Percentiles rank a stretch among this genome's conserved stretches.
Evolutionary conservation across 805 yeast genomes (phyloP).

Genomic region (Brettanomyces naardenensis): DNA sequence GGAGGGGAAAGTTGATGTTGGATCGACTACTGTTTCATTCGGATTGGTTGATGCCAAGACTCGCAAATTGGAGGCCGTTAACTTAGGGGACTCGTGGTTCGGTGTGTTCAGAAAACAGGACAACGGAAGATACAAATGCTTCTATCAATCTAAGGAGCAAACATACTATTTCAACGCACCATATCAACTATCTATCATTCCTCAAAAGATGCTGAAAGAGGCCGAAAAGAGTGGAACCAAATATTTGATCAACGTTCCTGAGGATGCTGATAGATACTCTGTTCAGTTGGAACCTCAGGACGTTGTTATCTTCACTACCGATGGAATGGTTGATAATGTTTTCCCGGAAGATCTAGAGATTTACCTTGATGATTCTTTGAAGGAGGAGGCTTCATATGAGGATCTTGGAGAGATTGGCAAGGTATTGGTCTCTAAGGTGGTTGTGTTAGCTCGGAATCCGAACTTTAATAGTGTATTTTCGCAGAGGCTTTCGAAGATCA

Average conservation of each 20-base stretch:
- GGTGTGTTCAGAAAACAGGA: conserved; percentile 57
- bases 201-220: conserved; percentile 45
- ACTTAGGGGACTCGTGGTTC: conserved; percentile 93
- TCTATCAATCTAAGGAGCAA: conserved; percentile 66
- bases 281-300: conserved; percentile 68
- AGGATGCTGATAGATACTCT: conserved; percentile 55
- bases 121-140: conserved; percentile 31
- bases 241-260: conserved; percentile 66
- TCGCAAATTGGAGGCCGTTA: conserved; percentile 55
- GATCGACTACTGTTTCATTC: conserved; percentile 89
- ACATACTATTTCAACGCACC: conserved; percentile 90
- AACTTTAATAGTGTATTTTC: conserved; percentile 80
- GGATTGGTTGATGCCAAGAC: conserved; percentile 56
- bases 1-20: conserved; percentile 66
- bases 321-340: conserved; percentile 88
- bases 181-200: conserved; percentile 80
- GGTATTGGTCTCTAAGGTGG: conserved; percentile 60
- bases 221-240: conserved; percentile 49
- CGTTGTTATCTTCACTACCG: conserved; percentile 80
- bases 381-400: conserved; percentile 15
- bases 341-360: conserved; percentile 62
- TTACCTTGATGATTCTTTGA: conserved; percentile 51
- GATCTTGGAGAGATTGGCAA: conserved; percentile 31
- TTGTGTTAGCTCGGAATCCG: conserved; percentile 61
- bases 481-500: conserved; percentile 57